These are phyloP conservation scores for Pelargonium nanum DNA, from an alignment of 345 rosid genomes.

Conservation along the genomic window DNA sequence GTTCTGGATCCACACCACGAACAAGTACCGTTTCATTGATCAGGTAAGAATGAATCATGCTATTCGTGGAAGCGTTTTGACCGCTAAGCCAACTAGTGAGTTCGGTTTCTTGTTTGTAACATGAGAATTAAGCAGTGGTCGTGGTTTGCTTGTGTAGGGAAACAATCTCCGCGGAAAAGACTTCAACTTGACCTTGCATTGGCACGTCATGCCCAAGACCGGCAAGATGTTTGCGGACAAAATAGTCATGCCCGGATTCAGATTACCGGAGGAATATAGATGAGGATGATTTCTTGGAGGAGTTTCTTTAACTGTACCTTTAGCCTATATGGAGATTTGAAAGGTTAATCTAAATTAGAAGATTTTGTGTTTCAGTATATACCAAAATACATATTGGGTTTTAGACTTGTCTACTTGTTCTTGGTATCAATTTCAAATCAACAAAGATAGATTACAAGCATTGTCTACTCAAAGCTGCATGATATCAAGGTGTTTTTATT, in stretches of 20 bases:
- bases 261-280: slow-evolving; percentile 69
- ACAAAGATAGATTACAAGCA: too few relatives aligned
- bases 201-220: slow-evolving; percentile 96
- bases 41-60: too few relatives aligned
- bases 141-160: slow-evolving; percentile 47
- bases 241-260: slow-evolving; percentile 63
- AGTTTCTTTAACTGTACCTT: neutral
- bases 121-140: neutral
- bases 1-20: slow-evolving; percentile 60
- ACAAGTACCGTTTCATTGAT: slow-evolving; percentile 89
- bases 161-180: slow-evolving; percentile 69
- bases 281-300: slow-evolving; percentile 13
- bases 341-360: neutral
- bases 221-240: slow-evolving; percentile 85
- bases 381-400: too few relatives aligned
- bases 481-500: too few relatives aligned
- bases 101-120: neutral
- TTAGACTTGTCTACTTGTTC: too few relatives aligned
- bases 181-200: slow-evolving; percentile 81
- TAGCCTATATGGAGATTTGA: neutral
- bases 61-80: too few relatives aligned
- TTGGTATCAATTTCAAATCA: too few relatives aligned
- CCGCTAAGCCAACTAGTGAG: neutral
- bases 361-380: too few relatives aligned
- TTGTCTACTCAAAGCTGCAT: too few relatives aligned